phyloP scores from a whole-genome alignment of 1,284 basidiomycete genomes.

The Leucoagaricus sp. region DNA sequence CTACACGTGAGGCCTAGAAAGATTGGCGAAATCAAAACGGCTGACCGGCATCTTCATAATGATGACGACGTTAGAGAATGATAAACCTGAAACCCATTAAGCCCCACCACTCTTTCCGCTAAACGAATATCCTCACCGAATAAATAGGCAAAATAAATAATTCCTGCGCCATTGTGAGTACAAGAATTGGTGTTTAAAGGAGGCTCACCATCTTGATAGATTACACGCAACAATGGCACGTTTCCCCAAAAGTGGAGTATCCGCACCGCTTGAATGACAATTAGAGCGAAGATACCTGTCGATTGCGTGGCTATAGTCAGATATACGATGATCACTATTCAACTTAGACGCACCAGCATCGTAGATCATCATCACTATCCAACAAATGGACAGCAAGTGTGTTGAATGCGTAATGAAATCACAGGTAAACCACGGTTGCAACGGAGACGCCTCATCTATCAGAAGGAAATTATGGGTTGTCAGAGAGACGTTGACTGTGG shows the following conservation, averaged over 20 bases:
- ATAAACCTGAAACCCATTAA: slow-evolving; percentile 8
- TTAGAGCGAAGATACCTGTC: slow-evolving; percentile 5
- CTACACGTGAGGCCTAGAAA: not conserved
- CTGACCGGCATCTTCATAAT: slow-evolving; percentile 6
- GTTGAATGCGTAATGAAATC: not conserved
- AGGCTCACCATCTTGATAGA: slow-evolving; percentile 12
- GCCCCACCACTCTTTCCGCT: not conserved
- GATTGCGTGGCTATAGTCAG: not conserved
- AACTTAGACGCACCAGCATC: slow-evolving; percentile 9
- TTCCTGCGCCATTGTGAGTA: not conserved
- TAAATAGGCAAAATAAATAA: slow-evolving; percentile 17
- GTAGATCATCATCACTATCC: slow-evolving; percentile 15
- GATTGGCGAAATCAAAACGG: not conserved
- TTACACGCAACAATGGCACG: slow-evolving; percentile 11
- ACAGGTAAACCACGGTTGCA: slow-evolving; percentile 1
- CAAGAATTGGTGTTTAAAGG: not conserved
- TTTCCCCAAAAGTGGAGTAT: slow-evolving; percentile 6
- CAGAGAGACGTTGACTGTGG: not conserved
- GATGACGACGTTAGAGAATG: slow-evolving; percentile 4
- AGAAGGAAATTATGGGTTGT: not conserved
- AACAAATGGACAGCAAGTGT: not conserved
- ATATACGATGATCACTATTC: not conserved
- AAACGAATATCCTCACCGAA: slow-evolving; percentile 1
- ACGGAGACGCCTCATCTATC: slow-evolving; percentile 2
- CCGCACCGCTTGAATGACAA: slow-evolving; percentile 4